Evolutionary conservation across 2,329 filamentous ascomycete genomes (phyloP).

Genomic region (Immersiporthe knoxdaviesiana): DNA sequence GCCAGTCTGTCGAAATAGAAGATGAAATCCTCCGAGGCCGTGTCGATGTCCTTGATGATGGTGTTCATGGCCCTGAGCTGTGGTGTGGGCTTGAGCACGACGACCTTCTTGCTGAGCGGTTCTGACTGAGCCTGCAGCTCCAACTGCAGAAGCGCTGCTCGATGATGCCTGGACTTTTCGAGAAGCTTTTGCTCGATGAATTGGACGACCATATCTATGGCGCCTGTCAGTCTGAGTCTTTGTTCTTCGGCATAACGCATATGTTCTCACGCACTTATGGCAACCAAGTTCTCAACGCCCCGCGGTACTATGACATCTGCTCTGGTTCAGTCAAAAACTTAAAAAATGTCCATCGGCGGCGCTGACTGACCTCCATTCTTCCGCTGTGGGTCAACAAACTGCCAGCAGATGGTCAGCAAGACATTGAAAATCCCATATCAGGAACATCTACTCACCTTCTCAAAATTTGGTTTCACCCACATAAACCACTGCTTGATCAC

Average conservation of each 20-base stretch:
- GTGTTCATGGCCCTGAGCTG: slow-evolving; percentile 90
- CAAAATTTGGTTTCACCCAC: slow-evolving; percentile 96
- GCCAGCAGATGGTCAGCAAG: slow-evolving; percentile 29
- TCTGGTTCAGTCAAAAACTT: slow-evolving; percentile 26
- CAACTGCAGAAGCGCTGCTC: slow-evolving; percentile 75
- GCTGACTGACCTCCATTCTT: slow-evolving; percentile 70
- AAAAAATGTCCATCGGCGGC: neutral
- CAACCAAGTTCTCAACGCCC: slow-evolving; percentile 92
- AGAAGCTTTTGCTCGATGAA: slow-evolving; percentile 87
- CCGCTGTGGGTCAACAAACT: slow-evolving; percentile 88
- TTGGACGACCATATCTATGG: slow-evolving; percentile 76
- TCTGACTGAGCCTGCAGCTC: slow-evolving; percentile 72
- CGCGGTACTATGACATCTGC: slow-evolving; percentile 90
- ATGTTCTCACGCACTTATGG: slow-evolving; percentile 64
- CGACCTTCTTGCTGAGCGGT: slow-evolving; percentile 74
- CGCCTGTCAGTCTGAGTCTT: slow-evolving; percentile 6
- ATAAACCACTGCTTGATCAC: slow-evolving; percentile 98
- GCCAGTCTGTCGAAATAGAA: slow-evolving; percentile 95
- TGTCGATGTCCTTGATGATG: slow-evolving; percentile 80
- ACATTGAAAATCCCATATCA: neutral
- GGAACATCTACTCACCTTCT: slow-evolving; percentile 55
- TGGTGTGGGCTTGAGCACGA: slow-evolving; percentile 73
- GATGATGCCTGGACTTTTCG: slow-evolving; percentile 83
- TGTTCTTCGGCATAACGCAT: neutral
- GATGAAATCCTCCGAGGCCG: slow-evolving; percentile 85